Evolutionary conservation across 148 eudicot genomes (phyloP), one percentile per base, ranked within the genome.

Genomic region (Cornus suecica): DNA sequence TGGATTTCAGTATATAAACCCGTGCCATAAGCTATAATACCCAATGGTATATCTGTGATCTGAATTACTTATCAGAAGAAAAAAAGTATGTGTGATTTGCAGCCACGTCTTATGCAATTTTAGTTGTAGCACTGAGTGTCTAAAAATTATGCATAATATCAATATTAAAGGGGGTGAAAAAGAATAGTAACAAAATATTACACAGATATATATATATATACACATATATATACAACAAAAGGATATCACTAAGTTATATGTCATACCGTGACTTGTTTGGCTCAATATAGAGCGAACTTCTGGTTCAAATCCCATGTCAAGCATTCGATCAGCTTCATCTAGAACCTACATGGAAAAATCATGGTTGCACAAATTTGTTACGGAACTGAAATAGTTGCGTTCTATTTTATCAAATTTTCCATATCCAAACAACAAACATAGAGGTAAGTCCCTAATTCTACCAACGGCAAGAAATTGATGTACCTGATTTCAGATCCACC

Each of bases 271-370:
- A 81, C 83, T 71, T 73, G 98, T 91, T 77, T 91, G 87, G 75
- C 95, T 85, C 79, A 93, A 80, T 77, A 93, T 96, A 65, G 93
- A 79, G 51, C 99, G 98, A 76, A 96, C 99, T 79, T 91, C 98
- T 30, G 90, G 94, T 77, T 96, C 99, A 87, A 96, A 96, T 73
- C 99, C 99, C 98, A 93, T 88, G 74, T 96, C 98, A 82, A 93
- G 99, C 99, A 96, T 96, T 28, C 98, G 88, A 83, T 93, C 98
- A 68, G 99, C 99, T 89, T 96, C 99, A 84, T 96, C 99, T 37
- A 96, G 87, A 64, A 96, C 93, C 99, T 93, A 75, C 77, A 77
- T 45, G 48, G 28, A 52, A 22, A 51, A 52, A 18, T n/a, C 66
- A 73, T 5, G 9, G 20, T 52, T 65, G 62, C n/a, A 16, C 31